These are phyloP conservation scores for Hibiscus syriacus DNA, from an alignment of 345 rosid genomes.

Conservation along the genomic window DNA sequence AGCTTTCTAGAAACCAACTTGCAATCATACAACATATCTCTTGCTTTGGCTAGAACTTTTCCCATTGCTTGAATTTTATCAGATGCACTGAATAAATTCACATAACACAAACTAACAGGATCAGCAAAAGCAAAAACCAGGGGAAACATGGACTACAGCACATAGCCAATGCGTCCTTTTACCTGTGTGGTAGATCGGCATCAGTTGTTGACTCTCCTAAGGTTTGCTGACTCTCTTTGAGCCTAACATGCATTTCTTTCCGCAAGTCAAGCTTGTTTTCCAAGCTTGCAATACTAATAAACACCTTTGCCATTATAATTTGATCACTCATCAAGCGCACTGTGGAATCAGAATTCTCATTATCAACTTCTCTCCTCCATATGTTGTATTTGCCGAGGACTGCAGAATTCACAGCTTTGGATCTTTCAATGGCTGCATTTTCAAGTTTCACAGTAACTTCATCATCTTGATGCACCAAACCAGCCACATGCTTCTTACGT, in stretches of 20 bases:
- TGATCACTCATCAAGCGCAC: conserved; percentile 91
- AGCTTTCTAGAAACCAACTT: conserved; percentile 88
- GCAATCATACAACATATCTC: conserved; percentile 84
- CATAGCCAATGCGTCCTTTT: conserved; percentile 4
- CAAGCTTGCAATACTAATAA: conserved; percentile 63
- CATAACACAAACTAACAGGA: conserved; percentile 8
- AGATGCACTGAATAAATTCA: conserved; percentile 45
- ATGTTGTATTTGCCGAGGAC: conserved; percentile 90
- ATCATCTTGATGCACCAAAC: conserved; percentile 59
- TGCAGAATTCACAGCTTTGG: conserved; percentile 91
- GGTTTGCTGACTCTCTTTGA: conserved; percentile 83
- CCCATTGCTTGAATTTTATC: conserved; percentile 85
- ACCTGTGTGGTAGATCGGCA: conserved; percentile 83
- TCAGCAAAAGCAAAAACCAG: conserved; percentile 4
- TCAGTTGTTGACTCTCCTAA: conserved; percentile 68
- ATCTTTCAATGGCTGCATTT: conserved; percentile 88
- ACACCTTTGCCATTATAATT: conserved; percentile 92
- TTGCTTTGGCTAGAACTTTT: conserved; percentile 74
- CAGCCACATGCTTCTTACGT: conserved; percentile 74
- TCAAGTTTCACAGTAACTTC: conserved; percentile 76
- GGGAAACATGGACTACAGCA: conserved; percentile 3
- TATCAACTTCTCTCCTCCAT: conserved; percentile 93
- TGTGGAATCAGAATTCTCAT: conserved; percentile 77
- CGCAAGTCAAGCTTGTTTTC: conserved; percentile 58
- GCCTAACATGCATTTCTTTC: conserved; percentile 62